phyloP scores from a whole-genome alignment of 2,329 filamentous ascomycete species.

The Tolypocladium album region DNA sequence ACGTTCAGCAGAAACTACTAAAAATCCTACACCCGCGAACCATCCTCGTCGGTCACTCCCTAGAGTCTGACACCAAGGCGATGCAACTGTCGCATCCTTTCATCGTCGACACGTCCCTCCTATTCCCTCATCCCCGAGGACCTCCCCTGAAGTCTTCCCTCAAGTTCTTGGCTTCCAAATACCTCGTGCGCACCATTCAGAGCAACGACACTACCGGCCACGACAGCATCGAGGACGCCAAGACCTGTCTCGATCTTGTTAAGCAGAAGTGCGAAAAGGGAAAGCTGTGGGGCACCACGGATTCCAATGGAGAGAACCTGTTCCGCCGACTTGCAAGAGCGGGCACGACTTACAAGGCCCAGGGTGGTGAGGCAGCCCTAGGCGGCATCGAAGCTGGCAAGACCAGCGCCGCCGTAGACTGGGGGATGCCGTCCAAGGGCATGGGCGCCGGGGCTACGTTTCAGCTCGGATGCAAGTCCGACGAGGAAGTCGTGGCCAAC shows the following conservation, averaged over 20 bases:
- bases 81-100: constrained; percentile 83
- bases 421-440: constrained; percentile 64
- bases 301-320: constrained; percentile 73
- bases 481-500: constrained; percentile 45
- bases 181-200: constrained; percentile 79
- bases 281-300: constrained; percentile 70
- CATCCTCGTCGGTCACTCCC: constrained; percentile 69
- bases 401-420: constrained; percentile 72
- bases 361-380: constrained; percentile 45
- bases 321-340: constrained; percentile 69
- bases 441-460: constrained; percentile 45
- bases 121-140: constrained; percentile 84
- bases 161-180: constrained; percentile 82
- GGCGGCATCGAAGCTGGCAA: constrained; percentile 46
- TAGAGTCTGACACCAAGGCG: constrained; percentile 76
- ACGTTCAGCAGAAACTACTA: constrained; percentile 73
- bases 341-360: constrained; percentile 50
- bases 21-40: constrained; percentile 60
- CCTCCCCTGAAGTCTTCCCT: constrained; percentile 83
- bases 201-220: constrained; percentile 67
- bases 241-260: constrained; percentile 81
- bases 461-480: constrained; percentile 45
- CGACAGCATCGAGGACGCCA: constrained; percentile 86
- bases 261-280: constrained; percentile 96
- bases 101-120: constrained; percentile 81